These are phyloP conservation scores for Globisporangium cederbergense DNA, from an alignment of 352 stramenopile species.

Conservation along the genomic window DNA sequence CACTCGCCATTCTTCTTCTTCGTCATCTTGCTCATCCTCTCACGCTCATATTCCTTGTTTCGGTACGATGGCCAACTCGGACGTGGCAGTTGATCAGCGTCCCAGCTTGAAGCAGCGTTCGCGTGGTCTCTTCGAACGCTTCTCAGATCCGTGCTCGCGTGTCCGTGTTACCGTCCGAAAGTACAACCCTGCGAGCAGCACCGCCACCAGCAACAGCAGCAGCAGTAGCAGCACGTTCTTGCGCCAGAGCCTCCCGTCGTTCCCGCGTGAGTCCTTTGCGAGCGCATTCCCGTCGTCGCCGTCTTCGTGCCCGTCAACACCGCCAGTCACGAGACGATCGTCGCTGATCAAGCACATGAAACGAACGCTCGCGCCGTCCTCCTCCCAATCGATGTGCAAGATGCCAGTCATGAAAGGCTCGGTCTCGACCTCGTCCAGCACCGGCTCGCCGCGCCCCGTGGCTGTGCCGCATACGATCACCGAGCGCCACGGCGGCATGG, in stretches of 20 bases:
- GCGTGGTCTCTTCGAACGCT: constrained; percentile 3
- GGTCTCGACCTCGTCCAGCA: constrained; percentile 11
- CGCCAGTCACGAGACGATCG: constrained; percentile 1
- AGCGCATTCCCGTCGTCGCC: constrained; percentile 14
- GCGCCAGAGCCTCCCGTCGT: constrained; percentile 6
- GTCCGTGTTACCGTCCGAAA: constrained; percentile 9
- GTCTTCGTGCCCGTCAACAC: constrained; percentile 1
- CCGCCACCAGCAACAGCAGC: constrained; percentile 6
- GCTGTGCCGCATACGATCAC: constrained; percentile 78
- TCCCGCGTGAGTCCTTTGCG: constrained; percentile 8
- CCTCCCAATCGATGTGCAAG: constrained; percentile 9
- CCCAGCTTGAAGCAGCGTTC: neutral
- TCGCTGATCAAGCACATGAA: constrained; percentile 11
- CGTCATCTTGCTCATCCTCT: neutral
- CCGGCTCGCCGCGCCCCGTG: constrained; percentile 22
- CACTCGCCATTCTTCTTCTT: neutral
- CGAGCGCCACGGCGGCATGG: constrained; percentile 55
- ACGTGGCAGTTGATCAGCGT: neutral
- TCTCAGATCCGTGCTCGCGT: constrained; percentile 9
- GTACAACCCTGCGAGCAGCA: constrained; percentile 4
- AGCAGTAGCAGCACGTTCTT: constrained; percentile 4
- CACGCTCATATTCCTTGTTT: neutral
- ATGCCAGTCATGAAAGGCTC: neutral
- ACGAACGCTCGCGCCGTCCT: constrained; percentile 2
- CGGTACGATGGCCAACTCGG: constrained; percentile 1